Evolutionary conservation across 306 rosid species (phyloP).

Genomic region (Trifolium repens): DNA sequence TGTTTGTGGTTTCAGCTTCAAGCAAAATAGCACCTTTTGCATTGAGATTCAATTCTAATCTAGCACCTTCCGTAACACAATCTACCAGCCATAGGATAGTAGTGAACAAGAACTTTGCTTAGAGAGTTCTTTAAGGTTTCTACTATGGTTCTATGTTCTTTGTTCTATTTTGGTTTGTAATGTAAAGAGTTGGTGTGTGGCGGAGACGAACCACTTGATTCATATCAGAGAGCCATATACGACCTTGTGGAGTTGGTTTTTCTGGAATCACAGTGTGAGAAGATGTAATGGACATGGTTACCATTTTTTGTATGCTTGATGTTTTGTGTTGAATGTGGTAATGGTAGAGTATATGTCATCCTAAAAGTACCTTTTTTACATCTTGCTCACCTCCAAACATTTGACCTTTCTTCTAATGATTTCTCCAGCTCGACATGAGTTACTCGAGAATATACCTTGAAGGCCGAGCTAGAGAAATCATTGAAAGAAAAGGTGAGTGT

Average conservation of each 20-base stretch:
- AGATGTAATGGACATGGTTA: neutral
- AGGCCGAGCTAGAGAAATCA: no score
- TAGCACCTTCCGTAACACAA: neutral
- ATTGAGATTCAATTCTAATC: conserved; percentile 18
- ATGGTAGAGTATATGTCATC: no score
- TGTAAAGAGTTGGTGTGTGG: neutral
- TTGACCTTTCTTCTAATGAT: no score
- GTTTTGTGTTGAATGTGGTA: no score
- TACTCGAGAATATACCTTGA: no score
- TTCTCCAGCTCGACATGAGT: no score
- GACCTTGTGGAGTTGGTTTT: neutral
- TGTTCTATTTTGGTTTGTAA: conserved; percentile 10
- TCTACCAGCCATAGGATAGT: conserved; percentile 41
- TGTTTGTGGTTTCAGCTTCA: conserved; percentile 18
- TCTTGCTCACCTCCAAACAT: no score
- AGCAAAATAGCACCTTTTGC: conserved; percentile 21
- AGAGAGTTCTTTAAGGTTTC: conserved; percentile 26
- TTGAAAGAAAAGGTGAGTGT: no score
- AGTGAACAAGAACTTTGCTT: conserved; percentile 24
- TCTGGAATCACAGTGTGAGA: neutral
- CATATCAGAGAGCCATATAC: conserved; percentile 7
- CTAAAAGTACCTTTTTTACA: no score
- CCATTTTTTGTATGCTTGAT: neutral
- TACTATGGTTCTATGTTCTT: neutral
- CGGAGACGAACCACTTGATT: neutral